phyloP scores from a whole-genome alignment of 2,329 filamentous ascomycete species.

The Didymellaceae sp. region DNA sequence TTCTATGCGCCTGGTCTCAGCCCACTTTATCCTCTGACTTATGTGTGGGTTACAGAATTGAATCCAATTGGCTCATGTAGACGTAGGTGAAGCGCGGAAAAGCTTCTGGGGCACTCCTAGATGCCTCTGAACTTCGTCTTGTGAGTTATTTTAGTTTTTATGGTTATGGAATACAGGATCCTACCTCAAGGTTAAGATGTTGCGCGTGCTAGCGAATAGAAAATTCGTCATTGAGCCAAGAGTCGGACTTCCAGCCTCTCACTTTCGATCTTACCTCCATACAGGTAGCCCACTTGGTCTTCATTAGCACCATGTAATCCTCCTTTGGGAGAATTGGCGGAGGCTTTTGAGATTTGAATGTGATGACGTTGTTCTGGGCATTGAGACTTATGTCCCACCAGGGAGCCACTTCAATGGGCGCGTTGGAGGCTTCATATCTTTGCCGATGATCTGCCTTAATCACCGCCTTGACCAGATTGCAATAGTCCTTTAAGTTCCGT shows the following conservation, averaged over 20 bases:
- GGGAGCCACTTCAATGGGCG: slow-evolving; percentile 37
- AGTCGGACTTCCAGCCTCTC: neutral
- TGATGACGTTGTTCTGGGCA: slow-evolving; percentile 34
- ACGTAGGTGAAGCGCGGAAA: too few species aligned
- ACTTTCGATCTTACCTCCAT: slow-evolving; percentile 20
- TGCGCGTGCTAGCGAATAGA: too few species aligned
- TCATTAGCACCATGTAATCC: slow-evolving; percentile 47
- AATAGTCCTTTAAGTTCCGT: slow-evolving; percentile 29
- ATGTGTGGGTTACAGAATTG: too few species aligned
- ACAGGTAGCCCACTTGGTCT: slow-evolving; percentile 46
- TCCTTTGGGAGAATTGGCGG: slow-evolving; percentile 44
- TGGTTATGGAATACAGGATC: too few species aligned
- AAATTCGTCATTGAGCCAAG: too few species aligned
- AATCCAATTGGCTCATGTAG: too few species aligned
- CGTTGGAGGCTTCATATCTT: slow-evolving; percentile 43
- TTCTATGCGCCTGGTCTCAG: slow-evolving; percentile 3
- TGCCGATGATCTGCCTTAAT: slow-evolving; percentile 52
- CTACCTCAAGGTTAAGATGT: too few species aligned
- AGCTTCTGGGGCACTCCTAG: too few species aligned
- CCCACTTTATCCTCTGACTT: neutral
- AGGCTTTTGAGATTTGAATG: slow-evolving; percentile 36
- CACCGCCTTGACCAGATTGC: slow-evolving; percentile 46
- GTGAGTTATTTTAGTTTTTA: too few species aligned
- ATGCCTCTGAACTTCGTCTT: too few species aligned
- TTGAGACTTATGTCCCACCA: slow-evolving; percentile 52